A percentile compares a stretch with the other conserved stretches of the same genome.
phyloP scores from a whole-genome alignment of 1,139 yeast species.

The Debaryomyces nepalensis region DNA sequence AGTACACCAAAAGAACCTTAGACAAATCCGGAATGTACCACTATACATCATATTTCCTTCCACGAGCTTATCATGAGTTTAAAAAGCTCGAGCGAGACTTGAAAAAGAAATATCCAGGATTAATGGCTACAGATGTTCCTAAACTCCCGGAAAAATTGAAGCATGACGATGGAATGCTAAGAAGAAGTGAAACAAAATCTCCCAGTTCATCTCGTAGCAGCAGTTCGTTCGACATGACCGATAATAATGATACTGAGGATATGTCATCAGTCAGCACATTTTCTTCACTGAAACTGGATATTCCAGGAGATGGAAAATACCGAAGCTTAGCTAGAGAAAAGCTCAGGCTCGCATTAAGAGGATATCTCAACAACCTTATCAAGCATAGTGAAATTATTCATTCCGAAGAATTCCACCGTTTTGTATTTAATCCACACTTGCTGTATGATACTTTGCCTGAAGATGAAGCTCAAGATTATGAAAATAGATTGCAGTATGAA shows the following conservation, averaged over 20 bases:
- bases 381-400: conserved; percentile 60
- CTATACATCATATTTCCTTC: conserved; percentile 48
- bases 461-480: conserved; percentile 58
- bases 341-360: conserved; percentile 74
- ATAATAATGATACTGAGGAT: not conserved
- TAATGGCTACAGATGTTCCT: conserved; percentile 63
- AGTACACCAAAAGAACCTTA: conserved; percentile 34
- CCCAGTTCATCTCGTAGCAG: not conserved
- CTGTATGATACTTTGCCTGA: conserved; percentile 33
- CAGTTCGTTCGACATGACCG: not conserved
- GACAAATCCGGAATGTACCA: conserved; percentile 24
- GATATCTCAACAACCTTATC: conserved; percentile 62
- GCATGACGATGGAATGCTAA: conserved; percentile 35
- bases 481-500: conserved; percentile 64
- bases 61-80: conserved; percentile 71
- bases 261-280: not conserved
- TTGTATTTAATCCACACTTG: conserved; percentile 46
- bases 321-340: conserved; percentile 52
- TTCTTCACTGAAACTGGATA: not conserved
- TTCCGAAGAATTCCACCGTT: conserved; percentile 54
- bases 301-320: not conserved
- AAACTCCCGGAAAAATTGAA: conserved; percentile 56
- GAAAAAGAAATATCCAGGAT: conserved; percentile 67
- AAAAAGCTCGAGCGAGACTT: conserved; percentile 55
- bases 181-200: not conserved